Conservation (phyloP, 1,284 basidiomycete genomes). For the Cryptococcus hybrid region DNA sequence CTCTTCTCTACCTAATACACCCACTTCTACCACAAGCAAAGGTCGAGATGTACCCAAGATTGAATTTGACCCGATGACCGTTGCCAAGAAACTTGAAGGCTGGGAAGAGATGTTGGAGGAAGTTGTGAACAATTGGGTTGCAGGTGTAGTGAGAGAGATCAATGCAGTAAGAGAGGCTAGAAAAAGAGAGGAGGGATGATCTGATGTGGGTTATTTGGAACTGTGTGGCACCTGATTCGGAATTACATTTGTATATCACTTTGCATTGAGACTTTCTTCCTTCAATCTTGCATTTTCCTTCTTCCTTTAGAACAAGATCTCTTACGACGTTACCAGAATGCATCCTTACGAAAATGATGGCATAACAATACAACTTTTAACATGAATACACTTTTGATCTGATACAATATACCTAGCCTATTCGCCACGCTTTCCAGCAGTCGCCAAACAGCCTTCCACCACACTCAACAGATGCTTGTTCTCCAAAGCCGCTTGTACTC, state of each 20-base stretch:
- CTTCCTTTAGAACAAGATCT: too few species aligned
- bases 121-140: constrained; percentile 35
- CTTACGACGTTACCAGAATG: too few species aligned
- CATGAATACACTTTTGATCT: too few species aligned
- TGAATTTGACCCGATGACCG: constrained; percentile 42
- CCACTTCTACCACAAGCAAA: background rate
- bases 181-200: background rate
- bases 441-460: constrained; percentile 78
- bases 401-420: background rate
- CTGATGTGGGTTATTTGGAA: background rate
- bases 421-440: constrained; percentile 48
- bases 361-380: too few species aligned
- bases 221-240: too few species aligned
- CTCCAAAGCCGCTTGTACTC: constrained; percentile 95
- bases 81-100: constrained; percentile 36
- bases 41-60: constrained; percentile 16
- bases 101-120: constrained; percentile 38
- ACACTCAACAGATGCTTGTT: constrained; percentile 84
- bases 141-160: constrained; percentile 28
- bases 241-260: too few species aligned
- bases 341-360: too few species aligned
- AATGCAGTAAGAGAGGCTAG: constrained; percentile 6
- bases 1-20: background rate
- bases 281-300: too few species aligned
- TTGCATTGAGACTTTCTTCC: too few species aligned